Evolutionary conservation across 2,329 filamentous ascomycete species (phyloP), one percentile per base, ranked within the genome.

Genomic region (Fusarium sp.): DNA sequence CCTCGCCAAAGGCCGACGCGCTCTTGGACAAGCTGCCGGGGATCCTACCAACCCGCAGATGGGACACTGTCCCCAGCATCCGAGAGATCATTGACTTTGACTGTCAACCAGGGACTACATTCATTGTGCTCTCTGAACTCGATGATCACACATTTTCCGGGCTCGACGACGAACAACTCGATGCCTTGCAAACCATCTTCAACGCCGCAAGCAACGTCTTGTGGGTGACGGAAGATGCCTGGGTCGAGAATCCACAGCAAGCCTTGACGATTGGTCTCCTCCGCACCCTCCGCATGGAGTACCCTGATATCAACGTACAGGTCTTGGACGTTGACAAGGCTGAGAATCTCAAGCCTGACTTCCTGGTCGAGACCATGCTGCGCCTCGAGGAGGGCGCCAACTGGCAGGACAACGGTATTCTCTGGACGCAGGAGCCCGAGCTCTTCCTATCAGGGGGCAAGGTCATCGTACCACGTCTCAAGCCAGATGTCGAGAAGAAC

Each of bases 371-470:
- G 0, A 22, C 33, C 7, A n/a, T 67, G 0, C 1, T 67, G 3
- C 27, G 36, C 5, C 50, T 47, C 0, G 36, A 67, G 50, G 2
- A 57, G 0, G 14, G 64, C 31, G 60, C 64, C 1, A 6, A 0
- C 2, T 45, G 5, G 45, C 31, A 6, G 20, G 42, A 27, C 16
- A 31, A 22, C 14, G 14, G 54, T 18, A 1, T 68, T 8, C 36
- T 68, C n/a, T 68, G 65, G 65, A 65, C 61, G 20, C n/a, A 25
- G 5, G 65, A 68, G n/a, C 65, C 61, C 4, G 65, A 68, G 33
- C 22, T 68, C 18, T 68, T 36, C 31, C 31, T 60, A 5, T 20
- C 29, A 5, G 5, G 29, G 16, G 5, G n/a, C 1, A 36, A 22
- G 9, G 14, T 35, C 22, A 20, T 60, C 11, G 52, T 65, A 3